Conservation (phyloP, 441 rosid species). For the Hura crepitans region DNA sequence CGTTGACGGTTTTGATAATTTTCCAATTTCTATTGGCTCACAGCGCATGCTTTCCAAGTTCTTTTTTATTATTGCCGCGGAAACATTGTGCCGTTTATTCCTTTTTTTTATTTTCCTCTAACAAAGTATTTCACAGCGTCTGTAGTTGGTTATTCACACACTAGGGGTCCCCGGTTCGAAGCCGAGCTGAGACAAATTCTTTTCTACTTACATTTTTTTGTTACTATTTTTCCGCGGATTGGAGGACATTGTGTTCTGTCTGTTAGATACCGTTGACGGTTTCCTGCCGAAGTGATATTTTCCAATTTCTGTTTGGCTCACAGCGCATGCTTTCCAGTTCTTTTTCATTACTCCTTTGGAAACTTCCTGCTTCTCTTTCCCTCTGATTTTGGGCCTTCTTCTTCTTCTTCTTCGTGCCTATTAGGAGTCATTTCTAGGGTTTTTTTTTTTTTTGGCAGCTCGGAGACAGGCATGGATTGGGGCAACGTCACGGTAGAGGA, state of each 20-base stretch:
- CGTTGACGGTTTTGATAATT: background rate
- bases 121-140: no score
- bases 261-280: background rate
- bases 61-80: background rate
- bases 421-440: constrained; percentile 19
- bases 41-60: background rate
- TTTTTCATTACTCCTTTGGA: background rate
- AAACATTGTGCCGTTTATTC: no score
- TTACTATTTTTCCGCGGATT: no score
- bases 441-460: background rate
- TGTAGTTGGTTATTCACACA: no score
- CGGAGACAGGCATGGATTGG: constrained; percentile 68
- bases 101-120: no score
- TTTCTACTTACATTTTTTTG: no score
- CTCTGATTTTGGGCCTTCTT: background rate
- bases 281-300: no score
- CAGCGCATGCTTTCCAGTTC: background rate
- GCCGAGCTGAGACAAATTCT: no score
- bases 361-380: background rate
- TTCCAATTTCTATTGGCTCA: no score
- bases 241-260: no score
- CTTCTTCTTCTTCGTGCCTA: no score
- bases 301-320: background rate
- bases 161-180: no score
- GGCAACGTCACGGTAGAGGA: constrained; percentile 89